A percentile compares a stretch with the other conserved stretches of the same genome.
These are phyloP conservation scores for Suillus cothurnatus DNA, from an alignment of 768 basidiomycete genomes.

Conservation along the genomic window DNA sequence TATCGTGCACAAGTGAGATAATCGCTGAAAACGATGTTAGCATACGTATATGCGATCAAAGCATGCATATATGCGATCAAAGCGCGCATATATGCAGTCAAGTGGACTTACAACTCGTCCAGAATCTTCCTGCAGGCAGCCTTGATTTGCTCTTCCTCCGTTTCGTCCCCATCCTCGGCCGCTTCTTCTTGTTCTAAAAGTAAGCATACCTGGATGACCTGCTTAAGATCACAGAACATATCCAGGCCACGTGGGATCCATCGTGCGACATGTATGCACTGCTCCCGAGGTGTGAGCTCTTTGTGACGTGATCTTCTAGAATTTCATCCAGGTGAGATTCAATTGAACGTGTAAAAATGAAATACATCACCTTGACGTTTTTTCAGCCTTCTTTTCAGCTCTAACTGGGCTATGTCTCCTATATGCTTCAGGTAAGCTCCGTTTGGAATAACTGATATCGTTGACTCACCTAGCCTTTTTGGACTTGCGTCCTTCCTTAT, in stretches of 20 bases:
- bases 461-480: too few species aligned
- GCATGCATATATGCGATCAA: too few species aligned
- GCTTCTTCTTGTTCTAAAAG: slow-evolving; percentile 6
- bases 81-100: not conserved
- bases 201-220: slow-evolving; percentile 2
- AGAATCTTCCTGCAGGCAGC: not conserved
- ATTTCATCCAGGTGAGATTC: too few species aligned
- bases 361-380: too few species aligned
- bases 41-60: not conserved
- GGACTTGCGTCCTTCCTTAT: too few species aligned
- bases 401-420: too few species aligned
- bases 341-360: too few species aligned
- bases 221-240: slow-evolving; percentile 7
- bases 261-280: slow-evolving; percentile 10
- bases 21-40: not conserved
- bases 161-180: not conserved
- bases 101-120: not conserved
- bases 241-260: slow-evolving; percentile 7
- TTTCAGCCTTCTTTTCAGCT: too few species aligned
- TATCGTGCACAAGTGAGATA: not conserved
- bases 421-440: too few species aligned
- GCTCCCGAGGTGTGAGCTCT: not conserved
- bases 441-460: too few species aligned
- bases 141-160: not conserved
- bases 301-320: too few species aligned